Conservation (phyloP, 1,284 basidiomycete genomes). For the Sphagnurus paluster region DNA sequence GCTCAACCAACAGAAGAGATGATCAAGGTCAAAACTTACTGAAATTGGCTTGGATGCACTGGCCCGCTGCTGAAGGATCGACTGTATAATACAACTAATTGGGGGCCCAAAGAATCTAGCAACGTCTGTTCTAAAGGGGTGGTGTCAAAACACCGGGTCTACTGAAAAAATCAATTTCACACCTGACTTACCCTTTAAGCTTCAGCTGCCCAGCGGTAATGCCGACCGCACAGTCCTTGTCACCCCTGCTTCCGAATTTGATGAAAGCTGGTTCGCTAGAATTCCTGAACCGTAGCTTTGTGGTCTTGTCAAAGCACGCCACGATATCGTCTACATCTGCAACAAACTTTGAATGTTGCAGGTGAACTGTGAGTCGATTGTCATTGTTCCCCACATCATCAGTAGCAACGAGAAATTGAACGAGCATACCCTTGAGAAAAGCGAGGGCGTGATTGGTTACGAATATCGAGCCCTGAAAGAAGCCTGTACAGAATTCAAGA, state of each 20-base stretch:
- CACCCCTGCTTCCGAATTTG: conserved; percentile 45
- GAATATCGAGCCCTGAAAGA: conserved; percentile 13
- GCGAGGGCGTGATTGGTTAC: conserved; percentile 42
- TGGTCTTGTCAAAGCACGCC: conserved; percentile 43
- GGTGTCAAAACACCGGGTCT: background rate
- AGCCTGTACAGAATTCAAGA: background rate
- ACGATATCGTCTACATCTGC: conserved; percentile 39
- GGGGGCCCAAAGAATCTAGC: conserved; percentile 25
- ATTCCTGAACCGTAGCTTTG: conserved; percentile 44
- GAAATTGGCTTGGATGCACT: conserved; percentile 9
- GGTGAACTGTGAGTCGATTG: conserved; percentile 1
- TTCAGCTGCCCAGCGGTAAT: conserved; percentile 50
- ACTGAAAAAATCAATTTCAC: background rate
- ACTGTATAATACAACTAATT: conserved; percentile 20
- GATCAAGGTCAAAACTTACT: conserved; percentile 1
- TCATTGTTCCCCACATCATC: background rate
- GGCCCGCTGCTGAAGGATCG: conserved; percentile 15
- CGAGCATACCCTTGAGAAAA: conserved; percentile 27
- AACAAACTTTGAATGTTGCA: conserved; percentile 26
- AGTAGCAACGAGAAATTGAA: background rate
- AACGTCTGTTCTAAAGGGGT: conserved; percentile 18
- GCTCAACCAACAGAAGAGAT: background rate
- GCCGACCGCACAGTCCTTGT: conserved; percentile 39
- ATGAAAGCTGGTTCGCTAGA: conserved; percentile 40
- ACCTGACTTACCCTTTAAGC: conserved; percentile 36